Evolutionary conservation across 169 alveolate genomes (phyloP).

Genomic region (Cryptosporidium sp.): DNA sequence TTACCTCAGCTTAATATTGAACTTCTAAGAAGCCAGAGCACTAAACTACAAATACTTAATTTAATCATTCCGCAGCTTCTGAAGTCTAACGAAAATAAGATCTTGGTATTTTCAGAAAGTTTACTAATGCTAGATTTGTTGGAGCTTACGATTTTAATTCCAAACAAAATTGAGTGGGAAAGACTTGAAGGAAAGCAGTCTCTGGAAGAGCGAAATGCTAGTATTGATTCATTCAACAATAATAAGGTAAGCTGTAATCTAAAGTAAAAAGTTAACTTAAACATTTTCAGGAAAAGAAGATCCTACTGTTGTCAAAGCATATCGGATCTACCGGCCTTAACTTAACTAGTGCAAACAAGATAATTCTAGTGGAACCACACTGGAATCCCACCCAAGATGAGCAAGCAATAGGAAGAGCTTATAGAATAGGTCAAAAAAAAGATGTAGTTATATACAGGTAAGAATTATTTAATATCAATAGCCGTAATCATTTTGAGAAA

Average conservation of each 20-base stretch:
- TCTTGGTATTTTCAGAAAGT: slow-evolving; percentile 38
- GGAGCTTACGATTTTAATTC: slow-evolving; percentile 49
- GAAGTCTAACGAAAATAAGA: not conserved
- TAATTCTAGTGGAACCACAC: slow-evolving; percentile 86
- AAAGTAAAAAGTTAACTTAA: not conserved
- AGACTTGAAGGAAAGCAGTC: slow-evolving; percentile 51
- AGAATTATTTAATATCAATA: not conserved
- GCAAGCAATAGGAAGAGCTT: slow-evolving; percentile 87
- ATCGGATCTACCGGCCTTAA: slow-evolving; percentile 87
- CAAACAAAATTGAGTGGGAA: slow-evolving; percentile 53
- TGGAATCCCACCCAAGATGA: slow-evolving; percentile 88
- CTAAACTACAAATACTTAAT: slow-evolving; percentile 42
- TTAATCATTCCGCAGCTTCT: slow-evolving; percentile 12
- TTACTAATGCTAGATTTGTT: slow-evolving; percentile 40
- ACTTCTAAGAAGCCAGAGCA: slow-evolving; percentile 45
- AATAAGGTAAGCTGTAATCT: slow-evolving; percentile 33
- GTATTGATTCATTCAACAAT: slow-evolving; percentile 20
- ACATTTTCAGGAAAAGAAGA: slow-evolving; percentile 75
- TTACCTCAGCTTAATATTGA: slow-evolving; percentile 46
- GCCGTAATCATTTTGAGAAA: not conserved
- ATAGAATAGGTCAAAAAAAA: slow-evolving; percentile 86
- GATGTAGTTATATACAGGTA: slow-evolving; percentile 85
- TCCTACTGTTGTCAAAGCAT: slow-evolving; percentile 84
- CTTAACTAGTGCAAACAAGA: slow-evolving; percentile 86
- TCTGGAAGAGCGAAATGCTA: slow-evolving; percentile 5